Evolutionary conservation across 2,329 filamentous ascomycete genomes (phyloP).

Genomic region (Amylocarpus encephaloides): DNA sequence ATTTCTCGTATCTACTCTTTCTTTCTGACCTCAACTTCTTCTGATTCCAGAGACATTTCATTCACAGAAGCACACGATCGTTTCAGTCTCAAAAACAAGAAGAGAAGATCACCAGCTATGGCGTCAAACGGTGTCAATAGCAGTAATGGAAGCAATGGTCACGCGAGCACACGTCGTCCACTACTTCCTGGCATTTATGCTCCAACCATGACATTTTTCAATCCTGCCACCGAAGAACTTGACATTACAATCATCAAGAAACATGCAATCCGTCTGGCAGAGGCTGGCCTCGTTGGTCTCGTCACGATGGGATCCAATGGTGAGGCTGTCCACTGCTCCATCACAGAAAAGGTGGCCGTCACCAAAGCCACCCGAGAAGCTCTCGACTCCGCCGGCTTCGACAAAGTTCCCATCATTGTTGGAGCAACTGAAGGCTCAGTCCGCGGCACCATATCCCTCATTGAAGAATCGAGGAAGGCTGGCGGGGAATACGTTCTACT

Average conservation of each 20-base stretch:
- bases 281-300: constrained; percentile 72
- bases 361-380: constrained; percentile 75
- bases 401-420: constrained; percentile 70
- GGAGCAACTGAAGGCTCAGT: constrained; percentile 79
- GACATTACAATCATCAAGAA: constrained; percentile 74
- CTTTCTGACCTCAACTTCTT: neutral
- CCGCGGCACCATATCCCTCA: constrained; percentile 70
- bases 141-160: constrained; percentile 17
- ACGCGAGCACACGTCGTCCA: constrained; percentile 41
- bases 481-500: constrained; percentile 77
- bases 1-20: constrained; percentile 2
- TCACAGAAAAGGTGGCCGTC: constrained; percentile 68
- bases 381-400: constrained; percentile 73
- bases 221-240: constrained; percentile 75
- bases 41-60: neutral
- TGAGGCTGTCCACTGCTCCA: constrained; percentile 78
- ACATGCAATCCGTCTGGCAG: constrained; percentile 71
- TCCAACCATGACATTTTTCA: constrained; percentile 87
- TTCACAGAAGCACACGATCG: constrained; percentile 1
- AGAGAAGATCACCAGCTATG: constrained; percentile 8
- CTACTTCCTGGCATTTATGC: constrained; percentile 80
- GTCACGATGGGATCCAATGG: constrained; percentile 89
- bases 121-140: constrained; percentile 13
- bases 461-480: constrained; percentile 56
- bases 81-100: neutral